Evolutionary conservation across 192 early-diverging fungal species (phyloP).

Genomic region (Martensiomyces pterosporus): DNA sequence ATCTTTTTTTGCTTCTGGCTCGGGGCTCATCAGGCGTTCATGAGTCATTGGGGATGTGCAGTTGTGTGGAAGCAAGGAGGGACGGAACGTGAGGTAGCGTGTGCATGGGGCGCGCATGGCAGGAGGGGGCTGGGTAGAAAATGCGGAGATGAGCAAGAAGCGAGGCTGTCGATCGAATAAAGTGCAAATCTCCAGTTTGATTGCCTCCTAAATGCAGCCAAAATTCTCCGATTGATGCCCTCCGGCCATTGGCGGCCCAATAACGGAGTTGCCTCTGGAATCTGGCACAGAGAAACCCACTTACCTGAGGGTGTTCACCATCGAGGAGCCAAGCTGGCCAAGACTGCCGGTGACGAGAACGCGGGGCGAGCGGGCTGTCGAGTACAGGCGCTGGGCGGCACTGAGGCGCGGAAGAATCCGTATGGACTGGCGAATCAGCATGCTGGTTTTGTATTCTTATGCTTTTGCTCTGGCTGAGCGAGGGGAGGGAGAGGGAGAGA

Average conservation of each 20-base stretch:
- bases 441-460: too few species aligned
- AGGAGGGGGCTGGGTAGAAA: too few species aligned
- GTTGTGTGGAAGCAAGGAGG: not conserved
- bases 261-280: too few species aligned
- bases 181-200: too few species aligned
- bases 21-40: not conserved
- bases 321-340: conserved; percentile 61
- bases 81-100: conserved; percentile 6
- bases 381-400: conserved; percentile 17
- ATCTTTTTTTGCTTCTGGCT: not conserved
- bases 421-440: conserved; percentile 1
- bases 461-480: too few species aligned
- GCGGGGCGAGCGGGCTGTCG: conserved; percentile 43
- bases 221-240: too few species aligned
- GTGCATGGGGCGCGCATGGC: too few species aligned
- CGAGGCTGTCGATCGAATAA: too few species aligned
- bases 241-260: too few species aligned
- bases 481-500: not conserved
- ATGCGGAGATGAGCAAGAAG: too few species aligned
- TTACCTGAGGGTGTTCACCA: conserved; percentile 58
- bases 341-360: conserved; percentile 61
- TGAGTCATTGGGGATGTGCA: not conserved
- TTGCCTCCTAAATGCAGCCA: too few species aligned
- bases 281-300: conserved; percentile 5
- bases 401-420: not conserved